Evolutionary conservation across 345 rosid species (phyloP).

Genomic region (Eucalyptus shirleyi): DNA sequence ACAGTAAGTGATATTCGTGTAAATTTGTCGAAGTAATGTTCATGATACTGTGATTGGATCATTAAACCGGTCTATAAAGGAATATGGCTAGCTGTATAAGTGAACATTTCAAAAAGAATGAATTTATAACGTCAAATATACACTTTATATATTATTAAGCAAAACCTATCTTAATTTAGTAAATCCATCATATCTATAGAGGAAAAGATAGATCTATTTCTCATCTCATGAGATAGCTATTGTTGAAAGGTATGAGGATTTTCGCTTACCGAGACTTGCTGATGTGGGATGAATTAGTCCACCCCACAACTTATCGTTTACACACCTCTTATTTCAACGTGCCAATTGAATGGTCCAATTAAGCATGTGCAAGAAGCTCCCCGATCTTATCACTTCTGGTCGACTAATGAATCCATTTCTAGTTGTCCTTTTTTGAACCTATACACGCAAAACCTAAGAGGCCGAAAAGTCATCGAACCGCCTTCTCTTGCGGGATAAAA

Average conservation of each 20-base stretch:
- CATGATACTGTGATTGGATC: neutral
- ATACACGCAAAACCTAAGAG: neutral
- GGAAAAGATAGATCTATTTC: neutral
- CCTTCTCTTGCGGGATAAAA: neutral
- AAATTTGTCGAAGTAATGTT: neutral
- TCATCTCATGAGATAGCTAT: neutral
- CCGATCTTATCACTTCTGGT: neutral
- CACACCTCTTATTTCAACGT: neutral
- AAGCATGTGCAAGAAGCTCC: neutral
- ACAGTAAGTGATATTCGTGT: neutral
- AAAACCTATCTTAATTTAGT: too few species aligned
- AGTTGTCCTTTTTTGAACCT: neutral
- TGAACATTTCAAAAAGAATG: neutral
- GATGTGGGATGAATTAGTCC: neutral
- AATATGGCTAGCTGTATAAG: neutral
- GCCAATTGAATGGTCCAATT: neutral
- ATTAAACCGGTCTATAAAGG: neutral
- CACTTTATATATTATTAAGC: neutral
- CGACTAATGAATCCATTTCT: neutral
- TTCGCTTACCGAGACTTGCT: neutral
- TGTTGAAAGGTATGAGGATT: neutral
- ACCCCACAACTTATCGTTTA: neutral
- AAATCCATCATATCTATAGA: neutral
- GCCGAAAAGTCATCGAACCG: neutral
- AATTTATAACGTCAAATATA: neutral